These are phyloP conservation scores for Barnettozyma pratensis DNA, from an alignment of 805 yeast species.

Conservation along the genomic window DNA sequence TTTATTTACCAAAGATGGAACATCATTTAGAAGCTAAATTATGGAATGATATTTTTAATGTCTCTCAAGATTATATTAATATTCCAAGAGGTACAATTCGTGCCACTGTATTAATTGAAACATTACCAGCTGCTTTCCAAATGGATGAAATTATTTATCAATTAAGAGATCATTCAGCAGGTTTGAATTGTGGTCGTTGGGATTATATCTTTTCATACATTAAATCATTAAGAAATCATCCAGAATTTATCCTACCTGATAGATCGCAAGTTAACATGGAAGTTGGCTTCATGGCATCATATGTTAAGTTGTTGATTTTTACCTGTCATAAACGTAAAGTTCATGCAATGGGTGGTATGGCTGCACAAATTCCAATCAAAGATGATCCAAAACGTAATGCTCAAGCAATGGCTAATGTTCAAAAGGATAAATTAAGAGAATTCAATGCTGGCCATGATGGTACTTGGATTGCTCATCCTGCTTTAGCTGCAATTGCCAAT, in stretches of 20 bases:
- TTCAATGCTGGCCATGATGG: slow-evolving; percentile 80
- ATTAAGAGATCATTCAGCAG: slow-evolving; percentile 70
- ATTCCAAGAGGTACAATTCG: slow-evolving; percentile 73
- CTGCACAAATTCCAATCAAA: slow-evolving; percentile 81
- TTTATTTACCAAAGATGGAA: slow-evolving; percentile 82
- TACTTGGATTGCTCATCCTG: slow-evolving; percentile 89
- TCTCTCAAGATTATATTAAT: slow-evolving; percentile 65
- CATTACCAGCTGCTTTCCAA: slow-evolving; percentile 82
- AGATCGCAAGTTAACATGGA: slow-evolving; percentile 76
- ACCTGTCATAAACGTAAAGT: slow-evolving; percentile 75
- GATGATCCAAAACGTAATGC: slow-evolving; percentile 58
- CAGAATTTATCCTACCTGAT: slow-evolving; percentile 68
- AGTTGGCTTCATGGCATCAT: slow-evolving; percentile 76
- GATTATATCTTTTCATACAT: slow-evolving; percentile 81
- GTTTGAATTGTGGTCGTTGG: slow-evolving; percentile 88
- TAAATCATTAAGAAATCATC: slow-evolving; percentile 66
- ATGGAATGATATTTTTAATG: slow-evolving; percentile 78
- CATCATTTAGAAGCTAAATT: slow-evolving; percentile 77
- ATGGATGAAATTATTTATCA: slow-evolving; percentile 81
- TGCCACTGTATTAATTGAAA: slow-evolving; percentile 78
- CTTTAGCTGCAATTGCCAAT: slow-evolving; percentile 67
- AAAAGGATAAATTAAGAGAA: slow-evolving; percentile 72
- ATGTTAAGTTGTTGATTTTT: slow-evolving; percentile 67
- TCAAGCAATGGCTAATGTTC: slow-evolving; percentile 66
- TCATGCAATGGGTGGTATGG: slow-evolving; percentile 90